Base-by-base conservation (phyloP, 805 yeast species). In the Wickerhamomyces pijperi region DNA sequence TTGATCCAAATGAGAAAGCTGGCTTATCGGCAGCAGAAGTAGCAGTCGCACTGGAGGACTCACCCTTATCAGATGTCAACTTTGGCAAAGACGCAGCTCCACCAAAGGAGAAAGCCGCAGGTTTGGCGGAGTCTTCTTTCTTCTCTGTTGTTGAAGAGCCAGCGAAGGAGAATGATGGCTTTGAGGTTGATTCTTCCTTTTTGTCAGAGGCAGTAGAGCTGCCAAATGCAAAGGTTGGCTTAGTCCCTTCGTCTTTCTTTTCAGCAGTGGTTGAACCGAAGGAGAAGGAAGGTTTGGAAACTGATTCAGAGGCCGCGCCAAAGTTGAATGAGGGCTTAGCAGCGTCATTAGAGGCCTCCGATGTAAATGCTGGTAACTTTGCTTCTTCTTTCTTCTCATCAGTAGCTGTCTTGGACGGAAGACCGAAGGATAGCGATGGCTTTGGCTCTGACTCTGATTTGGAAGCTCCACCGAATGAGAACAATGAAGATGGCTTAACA, bases 1-100 rank as follows among this genome's bases (percentile, higher is more conserved):
- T 38, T 28, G 38, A 34, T 20, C 51, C 50, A 39, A 49, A 44
- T n/a, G 42, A 20, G 32, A 47, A 49, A 16, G 48, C 40, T 39
- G 50, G 48, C 28, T 41, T 41, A 8, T 23, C 13, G 14, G 18
- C n/a, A 13, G 29, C n/a, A n/a, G n/a, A n/a, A n/a, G n/a, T n/a
- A n/a, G n/a, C n/a, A n/a, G n/a, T n/a, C n/a, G n/a, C n/a, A n/a
- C n/a, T n/a, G 23, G 23, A 21, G 9, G 23, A 21, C 9, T 21
- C 23, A 21, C 9, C 23, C 23, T 21, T 21, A 9, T 21, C 23
- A 21, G 23, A 21, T 9, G 23, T 21, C 9, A 21, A 21, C 9
- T 21, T 21, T 21, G 23, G 23, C 9, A 21, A 21, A 21, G 23
- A 7, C 6, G 23, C 6, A 21, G 23, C 6, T 6, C 23, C 9